Conservation (phyloP, 768 basidiomycete genomes). For the Favolaschia claudopus region DNA sequence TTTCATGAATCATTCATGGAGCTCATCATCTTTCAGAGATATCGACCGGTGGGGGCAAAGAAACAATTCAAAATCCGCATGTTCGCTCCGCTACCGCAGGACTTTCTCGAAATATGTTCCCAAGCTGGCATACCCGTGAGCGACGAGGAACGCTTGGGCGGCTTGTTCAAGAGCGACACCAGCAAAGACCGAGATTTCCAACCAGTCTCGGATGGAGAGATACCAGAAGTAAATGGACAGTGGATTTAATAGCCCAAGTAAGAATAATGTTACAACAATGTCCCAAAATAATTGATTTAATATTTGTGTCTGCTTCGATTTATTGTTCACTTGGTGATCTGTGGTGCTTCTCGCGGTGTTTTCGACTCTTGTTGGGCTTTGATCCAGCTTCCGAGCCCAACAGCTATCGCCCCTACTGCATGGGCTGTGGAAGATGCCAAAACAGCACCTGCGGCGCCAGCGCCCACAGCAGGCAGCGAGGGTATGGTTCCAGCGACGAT, state of each 20-base stretch:
- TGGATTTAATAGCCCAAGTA: slow-evolving; percentile 32
- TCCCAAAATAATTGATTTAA: too few species aligned
- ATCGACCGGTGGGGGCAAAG: slow-evolving; percentile 47
- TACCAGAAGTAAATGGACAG: slow-evolving; percentile 48
- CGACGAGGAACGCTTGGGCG: slow-evolving; percentile 47
- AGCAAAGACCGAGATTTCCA: slow-evolving; percentile 45
- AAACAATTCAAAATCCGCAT: slow-evolving; percentile 62
- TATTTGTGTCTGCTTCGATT: too few species aligned
- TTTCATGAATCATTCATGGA: slow-evolving; percentile 1
- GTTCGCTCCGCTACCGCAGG: slow-evolving; percentile 63
- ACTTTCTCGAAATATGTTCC: slow-evolving; percentile 60
- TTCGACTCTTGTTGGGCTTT: slow-evolving; percentile 58
- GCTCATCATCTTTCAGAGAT: slow-evolving; percentile 49
- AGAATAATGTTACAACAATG: slow-evolving; percentile 1
- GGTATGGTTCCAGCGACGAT: slow-evolving; percentile 83
- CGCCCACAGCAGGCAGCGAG: slow-evolving; percentile 71
- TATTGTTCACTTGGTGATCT: slow-evolving; percentile 17
- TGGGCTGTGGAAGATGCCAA: slow-evolving; percentile 79
- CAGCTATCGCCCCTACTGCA: slow-evolving; percentile 80
- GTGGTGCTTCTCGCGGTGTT: too few species aligned
- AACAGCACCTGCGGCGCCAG: slow-evolving; percentile 75
- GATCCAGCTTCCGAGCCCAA: slow-evolving; percentile 70
- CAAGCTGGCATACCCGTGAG: slow-evolving; percentile 53
- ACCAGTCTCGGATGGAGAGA: slow-evolving; percentile 37
- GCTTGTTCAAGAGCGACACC: slow-evolving; percentile 40